Base-by-base conservation (phyloP, 768 basidiomycete species). In the Leccinum rimulosum region DNA sequence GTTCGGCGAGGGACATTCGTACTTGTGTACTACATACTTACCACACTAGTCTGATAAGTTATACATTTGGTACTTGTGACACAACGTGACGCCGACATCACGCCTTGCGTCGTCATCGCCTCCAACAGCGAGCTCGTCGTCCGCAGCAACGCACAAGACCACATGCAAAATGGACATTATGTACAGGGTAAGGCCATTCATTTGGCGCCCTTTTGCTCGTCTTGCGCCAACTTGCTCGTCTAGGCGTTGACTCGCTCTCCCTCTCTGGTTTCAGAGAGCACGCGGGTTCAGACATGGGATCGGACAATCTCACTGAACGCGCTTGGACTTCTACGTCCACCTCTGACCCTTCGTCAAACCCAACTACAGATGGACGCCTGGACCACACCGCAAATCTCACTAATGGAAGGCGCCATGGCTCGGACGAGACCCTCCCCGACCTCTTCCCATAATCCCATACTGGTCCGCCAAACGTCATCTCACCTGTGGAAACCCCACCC, bases 381-480 rank as follows among this genome's bases (percentile, higher is more conserved):
- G 69, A 62, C 11, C 65, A 67, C 52, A 61, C 69, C 57, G 66
- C 22, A 77, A 76, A 62, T 68, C 75, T 38, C 70, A 56, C 58
- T 28, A 64, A 77, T 45, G 75, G 72, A n/a, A 72, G 65, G 62
- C 73, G 33, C 28, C 79, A 75, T 63, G 76, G 72, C 11, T 84
- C 83, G 1, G 70, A 79, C 11, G 84, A 80, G 52, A 80, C 79
- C 5, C 35, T 79, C 68, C 22, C 22, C 22, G 22, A 22, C 71
- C 73, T 30, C 62, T 82, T n/a, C 86, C 89, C 50, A 79, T 86
- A 30, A 82, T 90, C 19, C 89, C 90, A 0, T 89, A 90, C 73
- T 92, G 89, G 89, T 88, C 89, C 45, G 87, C 88, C 5, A 95
- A 95, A 72, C 84, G 95, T 47, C 95, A 98, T 76, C 82, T 93